Conservation (phyloP, 441 rosid species). For the Brassica hybrid region DNA sequence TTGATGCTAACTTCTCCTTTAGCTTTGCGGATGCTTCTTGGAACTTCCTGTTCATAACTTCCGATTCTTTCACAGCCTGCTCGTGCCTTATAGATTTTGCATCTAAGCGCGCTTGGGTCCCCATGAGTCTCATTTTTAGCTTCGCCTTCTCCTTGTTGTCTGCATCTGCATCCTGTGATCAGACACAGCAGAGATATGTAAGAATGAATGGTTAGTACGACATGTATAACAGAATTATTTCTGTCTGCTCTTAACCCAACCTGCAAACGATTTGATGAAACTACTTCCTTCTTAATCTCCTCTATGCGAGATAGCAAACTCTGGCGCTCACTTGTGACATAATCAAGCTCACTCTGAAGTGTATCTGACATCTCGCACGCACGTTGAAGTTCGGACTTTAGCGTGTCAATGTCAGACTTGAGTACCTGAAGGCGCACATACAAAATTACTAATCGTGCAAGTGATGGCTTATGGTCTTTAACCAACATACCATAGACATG, state of each 20-base stretch:
- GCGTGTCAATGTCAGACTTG: slow-evolving; percentile 47
- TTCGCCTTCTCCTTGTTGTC: slow-evolving; percentile 66
- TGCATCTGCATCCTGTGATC: slow-evolving; percentile 55
- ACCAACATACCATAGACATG: too few species aligned
- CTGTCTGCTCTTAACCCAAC: slow-evolving; percentile 37
- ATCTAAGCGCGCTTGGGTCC: slow-evolving; percentile 77
- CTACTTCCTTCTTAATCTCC: slow-evolving; percentile 39
- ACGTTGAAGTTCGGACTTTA: slow-evolving; percentile 49
- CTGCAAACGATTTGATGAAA: slow-evolving; percentile 46
- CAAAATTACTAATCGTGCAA: slow-evolving; percentile 20
- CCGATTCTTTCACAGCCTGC: slow-evolving; percentile 53
- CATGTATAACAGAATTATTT: slow-evolving; percentile 13
- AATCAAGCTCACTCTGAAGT: slow-evolving; percentile 48
- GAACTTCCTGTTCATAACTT: slow-evolving; percentile 64
- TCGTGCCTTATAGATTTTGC: slow-evolving; percentile 60
- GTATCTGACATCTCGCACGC: slow-evolving; percentile 43
- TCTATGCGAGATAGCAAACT: slow-evolving; percentile 43
- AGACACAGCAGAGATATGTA: slow-evolving; percentile 43
- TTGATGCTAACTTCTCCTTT: slow-evolving; percentile 62
- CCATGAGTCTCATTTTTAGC: slow-evolving; percentile 74
- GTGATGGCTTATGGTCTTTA: slow-evolving; percentile 20
- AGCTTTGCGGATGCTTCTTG: slow-evolving; percentile 67
- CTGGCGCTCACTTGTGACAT: slow-evolving; percentile 54
- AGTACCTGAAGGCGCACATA: slow-evolving; percentile 41
- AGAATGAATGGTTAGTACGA: slow-evolving; percentile 19